Evolutionary conservation across 176 grass and related monocot species (phyloP).

Genomic region (Ampelocalamus luodianensis): DNA sequence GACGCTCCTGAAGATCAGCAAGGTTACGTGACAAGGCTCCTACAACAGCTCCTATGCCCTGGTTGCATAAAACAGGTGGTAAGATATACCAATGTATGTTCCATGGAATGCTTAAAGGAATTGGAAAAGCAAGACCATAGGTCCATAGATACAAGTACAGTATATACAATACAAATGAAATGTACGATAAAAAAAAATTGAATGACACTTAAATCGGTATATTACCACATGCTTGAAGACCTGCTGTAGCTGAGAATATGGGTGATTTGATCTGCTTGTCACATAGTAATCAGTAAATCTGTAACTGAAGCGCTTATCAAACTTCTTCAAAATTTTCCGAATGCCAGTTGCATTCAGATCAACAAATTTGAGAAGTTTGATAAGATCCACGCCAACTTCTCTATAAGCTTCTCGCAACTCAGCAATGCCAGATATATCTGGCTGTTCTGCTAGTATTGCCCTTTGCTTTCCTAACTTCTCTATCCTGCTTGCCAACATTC

Average conservation of each 20-base stretch:
- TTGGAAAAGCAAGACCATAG: not conserved
- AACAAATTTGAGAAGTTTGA: constrained; percentile 98
- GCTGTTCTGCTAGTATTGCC: constrained; percentile 74
- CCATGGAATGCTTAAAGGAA: not conserved
- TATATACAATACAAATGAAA: constrained; percentile 25
- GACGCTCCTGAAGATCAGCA: constrained; percentile 78
- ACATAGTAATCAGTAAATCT: constrained; percentile 98
- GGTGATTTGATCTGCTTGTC: constrained; percentile 93
- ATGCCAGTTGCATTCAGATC: constrained; percentile 98
- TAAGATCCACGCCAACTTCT: constrained; percentile 81
- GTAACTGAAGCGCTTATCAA: constrained; percentile 96
- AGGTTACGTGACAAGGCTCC: constrained; percentile 85
- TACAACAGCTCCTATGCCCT: constrained; percentile 90
- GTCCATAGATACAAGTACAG: not conserved
- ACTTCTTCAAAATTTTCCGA: constrained; percentile 99
- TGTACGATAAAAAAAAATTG: not conserved
- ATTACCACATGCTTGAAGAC: constrained; percentile 99
- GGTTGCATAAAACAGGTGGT: constrained; percentile 45
- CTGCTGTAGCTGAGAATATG: constrained; percentile 98
- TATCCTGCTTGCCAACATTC: constrained; percentile 77
- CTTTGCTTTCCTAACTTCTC: constrained; percentile 88
- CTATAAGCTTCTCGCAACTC: constrained; percentile 83
- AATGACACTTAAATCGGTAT: constrained; percentile 32
- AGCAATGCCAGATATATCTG: constrained; percentile 87
- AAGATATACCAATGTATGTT: constrained; percentile 27